Evolutionary conservation across 75 land plant species (phyloP).

Genomic region (Sequoia sempervirens): DNA sequence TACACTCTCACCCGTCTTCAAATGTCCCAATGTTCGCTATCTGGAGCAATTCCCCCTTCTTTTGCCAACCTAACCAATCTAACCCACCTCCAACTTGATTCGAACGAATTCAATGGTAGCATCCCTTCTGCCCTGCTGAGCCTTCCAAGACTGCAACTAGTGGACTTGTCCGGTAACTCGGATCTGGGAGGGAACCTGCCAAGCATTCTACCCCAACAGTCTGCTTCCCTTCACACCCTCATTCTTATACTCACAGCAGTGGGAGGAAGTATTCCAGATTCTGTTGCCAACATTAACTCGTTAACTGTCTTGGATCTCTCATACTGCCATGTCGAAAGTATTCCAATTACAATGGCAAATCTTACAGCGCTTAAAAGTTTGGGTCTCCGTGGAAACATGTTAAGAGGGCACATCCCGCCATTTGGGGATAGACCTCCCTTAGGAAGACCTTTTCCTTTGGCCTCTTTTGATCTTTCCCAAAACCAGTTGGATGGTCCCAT

Average conservation of each 20-base stretch:
- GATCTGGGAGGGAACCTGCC: neutral
- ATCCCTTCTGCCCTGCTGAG: neutral
- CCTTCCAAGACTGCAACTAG: neutral
- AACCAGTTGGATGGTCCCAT: neutral
- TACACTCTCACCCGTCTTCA: no score
- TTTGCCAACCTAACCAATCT: no score
- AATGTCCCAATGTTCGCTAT: no score
- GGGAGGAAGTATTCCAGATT: neutral
- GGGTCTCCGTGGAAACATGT: neutral
- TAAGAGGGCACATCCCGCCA: neutral
- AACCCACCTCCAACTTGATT: no score
- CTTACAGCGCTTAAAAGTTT: neutral
- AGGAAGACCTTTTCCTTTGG: neutral
- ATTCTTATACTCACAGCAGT: no score
- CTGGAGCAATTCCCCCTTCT: no score
- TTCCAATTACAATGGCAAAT: neutral
- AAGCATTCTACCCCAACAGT: neutral
- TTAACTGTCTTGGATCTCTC: neutral
- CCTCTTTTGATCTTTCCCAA: neutral
- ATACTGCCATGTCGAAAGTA: neutral
- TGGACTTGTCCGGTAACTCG: neutral
- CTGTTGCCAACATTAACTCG: neutral
- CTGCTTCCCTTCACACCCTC: neutral
- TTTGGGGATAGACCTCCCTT: neutral
- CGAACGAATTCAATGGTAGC: neutral